A percentile compares a stretch with the other conserved stretches of the same genome.
phyloP scores from a whole-genome alignment of 306 rosid species.

The Sicyos edulis region DNA sequence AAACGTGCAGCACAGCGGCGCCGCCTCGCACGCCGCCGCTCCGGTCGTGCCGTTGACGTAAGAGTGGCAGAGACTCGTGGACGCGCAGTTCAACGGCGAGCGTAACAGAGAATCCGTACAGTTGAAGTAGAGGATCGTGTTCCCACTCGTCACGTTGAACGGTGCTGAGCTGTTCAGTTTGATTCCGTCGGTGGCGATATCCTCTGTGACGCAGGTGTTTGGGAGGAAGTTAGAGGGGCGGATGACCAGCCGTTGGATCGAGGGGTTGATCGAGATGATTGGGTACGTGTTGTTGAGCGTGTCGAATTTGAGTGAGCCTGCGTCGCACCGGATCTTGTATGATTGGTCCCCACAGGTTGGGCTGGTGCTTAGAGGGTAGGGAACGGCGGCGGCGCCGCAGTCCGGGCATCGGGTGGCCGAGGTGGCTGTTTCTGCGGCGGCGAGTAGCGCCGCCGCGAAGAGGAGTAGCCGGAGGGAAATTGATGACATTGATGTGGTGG shows the following conservation, averaged over 20 bases:
- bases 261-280: conserved; percentile 44
- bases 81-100: conserved; percentile 64
- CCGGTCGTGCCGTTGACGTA: conserved; percentile 41
- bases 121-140: conserved; percentile 71
- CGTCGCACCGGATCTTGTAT: conserved; percentile 57
- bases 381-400: conserved; percentile 58
- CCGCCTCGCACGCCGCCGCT: conserved; percentile 25
- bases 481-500: conserved; percentile 23
- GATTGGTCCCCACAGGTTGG: conserved; percentile 53
- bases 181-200: conserved; percentile 48
- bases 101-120: conserved; percentile 42
- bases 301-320: conserved; percentile 41
- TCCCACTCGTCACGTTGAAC: conserved; percentile 69
- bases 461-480: conserved; percentile 23
- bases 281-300: conserved; percentile 67
- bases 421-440: conserved; percentile 20
- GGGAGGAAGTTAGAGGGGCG: conserved; percentile 38
- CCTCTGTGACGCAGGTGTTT: conserved; percentile 54
- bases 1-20: conserved; percentile 55
- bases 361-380: conserved; percentile 61
- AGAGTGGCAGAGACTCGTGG: conserved; percentile 47
- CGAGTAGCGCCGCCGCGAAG: conserved; percentile 33
- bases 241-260: conserved; percentile 51
- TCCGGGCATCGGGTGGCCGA: conserved; percentile 37
- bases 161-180: conserved; percentile 51